Conservation (phyloP, 192 early-diverging fungal genomes). For the Rhizoclosmatium globosum region DNA sequence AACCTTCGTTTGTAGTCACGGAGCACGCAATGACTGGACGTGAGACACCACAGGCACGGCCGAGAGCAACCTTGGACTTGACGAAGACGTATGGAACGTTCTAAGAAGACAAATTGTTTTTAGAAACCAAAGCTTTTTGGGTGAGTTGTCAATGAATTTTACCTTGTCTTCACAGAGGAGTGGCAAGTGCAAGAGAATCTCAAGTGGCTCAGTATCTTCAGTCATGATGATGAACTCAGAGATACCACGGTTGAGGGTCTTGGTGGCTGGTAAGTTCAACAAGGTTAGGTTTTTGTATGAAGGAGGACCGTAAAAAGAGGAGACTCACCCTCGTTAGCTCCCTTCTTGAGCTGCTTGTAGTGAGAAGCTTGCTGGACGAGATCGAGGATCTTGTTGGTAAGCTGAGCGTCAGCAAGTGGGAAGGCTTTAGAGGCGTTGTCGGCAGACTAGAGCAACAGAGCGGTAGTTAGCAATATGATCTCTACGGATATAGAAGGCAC, state of each 20-base stretch:
- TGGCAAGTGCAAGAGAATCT: constrained; percentile 97
- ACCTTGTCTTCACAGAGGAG: constrained; percentile 98
- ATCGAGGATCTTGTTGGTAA: constrained; percentile 94
- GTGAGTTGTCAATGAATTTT: background rate
- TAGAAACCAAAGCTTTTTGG: background rate
- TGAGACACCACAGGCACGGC: constrained; percentile 97
- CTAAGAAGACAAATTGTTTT: constrained; percentile 40
- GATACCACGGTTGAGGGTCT: constrained; percentile 99
- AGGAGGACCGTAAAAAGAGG: background rate
- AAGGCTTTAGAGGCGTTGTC: constrained; percentile 51
- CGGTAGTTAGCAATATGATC: background rate
- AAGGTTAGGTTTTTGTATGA: background rate
- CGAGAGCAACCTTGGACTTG: constrained; percentile 94
- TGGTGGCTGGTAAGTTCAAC: constrained; percentile 73
- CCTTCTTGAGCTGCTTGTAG: constrained; percentile 99
- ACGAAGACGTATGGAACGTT: constrained; percentile 99
- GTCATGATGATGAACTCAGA: constrained; percentile 99
- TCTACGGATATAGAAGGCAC: no score
- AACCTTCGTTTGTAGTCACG: constrained; percentile 97
- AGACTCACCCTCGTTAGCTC: constrained; percentile 88
- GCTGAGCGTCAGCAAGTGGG: constrained; percentile 80
- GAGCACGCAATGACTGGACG: constrained; percentile 91
- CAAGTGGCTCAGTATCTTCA: constrained; percentile 97
- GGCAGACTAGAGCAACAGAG: background rate
- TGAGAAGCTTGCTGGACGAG: constrained; percentile 98